A percentile compares a stretch with the other conserved stretches of the same genome.
phyloP scores from a whole-genome alignment of 2,329 filamentous ascomycete species.

The Scedosporium boydii region DNA sequence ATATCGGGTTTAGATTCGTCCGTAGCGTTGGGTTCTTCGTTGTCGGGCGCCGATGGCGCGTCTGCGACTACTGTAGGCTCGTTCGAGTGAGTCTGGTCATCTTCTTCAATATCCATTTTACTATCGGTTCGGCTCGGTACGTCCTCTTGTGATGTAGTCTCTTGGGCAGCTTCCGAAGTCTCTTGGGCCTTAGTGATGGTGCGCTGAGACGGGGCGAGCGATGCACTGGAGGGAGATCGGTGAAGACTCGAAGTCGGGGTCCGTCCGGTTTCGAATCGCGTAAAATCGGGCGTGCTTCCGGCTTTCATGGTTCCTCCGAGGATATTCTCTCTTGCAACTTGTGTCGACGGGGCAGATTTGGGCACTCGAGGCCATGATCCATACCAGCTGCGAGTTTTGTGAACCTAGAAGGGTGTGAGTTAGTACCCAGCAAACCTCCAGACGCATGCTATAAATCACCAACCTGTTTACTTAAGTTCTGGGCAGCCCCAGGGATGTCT shows the following conservation, averaged over 20 bases:
- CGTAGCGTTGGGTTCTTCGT: neutral
- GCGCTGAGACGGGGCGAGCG: conserved; percentile 12
- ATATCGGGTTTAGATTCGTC: neutral
- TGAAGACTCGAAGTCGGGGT: conserved; percentile 6
- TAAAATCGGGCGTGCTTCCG: conserved; percentile 35
- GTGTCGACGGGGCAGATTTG: conserved; percentile 50
- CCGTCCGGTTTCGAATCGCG: conserved; percentile 38
- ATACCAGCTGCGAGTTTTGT: conserved; percentile 52
- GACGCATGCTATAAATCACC: neutral
- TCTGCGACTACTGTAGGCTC: neutral
- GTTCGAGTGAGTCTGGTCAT: neutral
- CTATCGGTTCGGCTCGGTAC: neutral
- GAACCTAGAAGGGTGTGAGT: conserved; percentile 25
- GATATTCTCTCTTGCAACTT: conserved; percentile 52
- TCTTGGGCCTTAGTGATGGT: conserved; percentile 1
- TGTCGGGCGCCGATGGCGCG: neutral
- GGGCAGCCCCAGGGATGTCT: neutral
- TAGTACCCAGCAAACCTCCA: neutral
- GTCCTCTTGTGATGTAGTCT: neutral
- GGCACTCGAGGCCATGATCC: conserved; percentile 47
- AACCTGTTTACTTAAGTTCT: conserved; percentile 3
- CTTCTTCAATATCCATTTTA: neutral
- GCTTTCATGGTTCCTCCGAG: conserved; percentile 44
- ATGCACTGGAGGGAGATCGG: conserved; percentile 16
- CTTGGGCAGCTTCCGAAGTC: neutral